Base-by-base conservation (phyloP, 164 flowering plant species). In the grape (Vitis vinifera) region DNA sequence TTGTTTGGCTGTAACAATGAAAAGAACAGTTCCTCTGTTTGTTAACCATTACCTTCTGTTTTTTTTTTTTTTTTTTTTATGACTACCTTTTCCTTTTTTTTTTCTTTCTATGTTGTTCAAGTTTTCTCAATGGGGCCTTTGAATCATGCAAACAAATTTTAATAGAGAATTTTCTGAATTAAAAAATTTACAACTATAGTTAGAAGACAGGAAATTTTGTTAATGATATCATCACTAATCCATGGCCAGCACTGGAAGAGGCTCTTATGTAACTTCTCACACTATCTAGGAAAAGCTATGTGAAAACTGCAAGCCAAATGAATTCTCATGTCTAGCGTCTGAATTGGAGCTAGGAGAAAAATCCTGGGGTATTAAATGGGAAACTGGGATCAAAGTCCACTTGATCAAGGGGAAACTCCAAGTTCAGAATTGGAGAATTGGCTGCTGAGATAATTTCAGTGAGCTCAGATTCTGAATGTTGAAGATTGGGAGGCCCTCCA, bases 391-490 rank as follows among this genome's bases (percentile, higher is more conserved):
- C 85, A 51, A 79, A 29, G 2, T 80, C 80, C 3, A 56, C 75
- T 10, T 68, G 76, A 37, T 88, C 88, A 66, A 76, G 76, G 10
- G 83, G 3, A 69, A 85, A 88, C 68, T 85, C 91, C 69, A 83
- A 61, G 64, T 87, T 90, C n/a, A 79, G 17, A 51, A 79, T 77
- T 5, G 93, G 89, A 57, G 98, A 89, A 71, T 84, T 86, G 62
- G 90, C 70, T 17, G 83, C 67, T n/a, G 98, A 92, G 31, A 87
- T 30, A 23, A 86, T 81, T 61, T 85, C 91, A 11, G 78, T 69
- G 53, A 77, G 67, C 61, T 88, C 90, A 23, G 87, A 83, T 63
- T 86, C 93, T 9, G 77, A 75, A 51, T 60, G 69, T 15, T 78
- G 87, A 23, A 69, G 56, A 61, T 65, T 67, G 2, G 70, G 71